Percentiles rank a stretch among this genome's conserved stretches.
Evolutionary conservation across 2,329 filamentous ascomycete genomes (phyloP).

Genomic region (Nothophaeocryptopus gaeumannii): DNA sequence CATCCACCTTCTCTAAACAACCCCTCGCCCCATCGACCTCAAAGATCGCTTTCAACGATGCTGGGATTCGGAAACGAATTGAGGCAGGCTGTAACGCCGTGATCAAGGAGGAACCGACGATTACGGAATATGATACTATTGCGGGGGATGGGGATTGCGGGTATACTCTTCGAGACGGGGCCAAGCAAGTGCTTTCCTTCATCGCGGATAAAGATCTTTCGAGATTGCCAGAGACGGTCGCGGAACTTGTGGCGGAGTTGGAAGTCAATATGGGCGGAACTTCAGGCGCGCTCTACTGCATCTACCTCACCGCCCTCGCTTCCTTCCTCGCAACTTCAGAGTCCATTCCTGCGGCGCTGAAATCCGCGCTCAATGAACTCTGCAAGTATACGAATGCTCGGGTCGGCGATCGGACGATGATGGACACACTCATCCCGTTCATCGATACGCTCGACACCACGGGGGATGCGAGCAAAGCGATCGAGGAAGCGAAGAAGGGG

Average conservation of each 20-base stretch:
- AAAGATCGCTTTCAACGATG: conserved; percentile 31
- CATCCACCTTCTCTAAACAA: conserved; percentile 5
- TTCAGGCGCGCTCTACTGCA: conserved; percentile 37
- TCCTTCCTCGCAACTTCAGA: conserved; percentile 25
- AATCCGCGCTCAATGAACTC: conserved; percentile 30
- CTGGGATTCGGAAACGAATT: conserved; percentile 29
- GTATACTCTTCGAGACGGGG: conserved; percentile 36
- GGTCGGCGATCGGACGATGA: conserved; percentile 36
- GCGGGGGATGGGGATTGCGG: conserved; percentile 39
- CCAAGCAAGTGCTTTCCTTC: conserved; percentile 36
- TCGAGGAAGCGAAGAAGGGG: conserved; percentile 28
- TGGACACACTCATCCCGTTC: conserved; percentile 38
- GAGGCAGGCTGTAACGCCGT: conserved; percentile 34
- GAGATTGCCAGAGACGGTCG: conserved; percentile 27
- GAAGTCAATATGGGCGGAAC: conserved; percentile 39
- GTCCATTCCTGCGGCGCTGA: conserved; percentile 25
- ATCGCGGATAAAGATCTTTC: conserved; percentile 31
- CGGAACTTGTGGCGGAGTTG: conserved; percentile 32
- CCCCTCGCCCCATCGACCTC: conserved; percentile 16
- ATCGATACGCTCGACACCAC: conserved; percentile 27
- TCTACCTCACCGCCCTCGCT: conserved; percentile 35
- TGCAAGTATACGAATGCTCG: conserved; percentile 36
- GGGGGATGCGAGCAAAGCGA: conserved; percentile 25
- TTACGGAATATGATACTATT: conserved; percentile 39
- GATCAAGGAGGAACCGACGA: conserved; percentile 35